Percentiles rank a stretch among this genome's conserved stretches.
phyloP scores from a whole-genome alignment of 768 basidiomycete species.

The Xerocomus potaroensis region DNA sequence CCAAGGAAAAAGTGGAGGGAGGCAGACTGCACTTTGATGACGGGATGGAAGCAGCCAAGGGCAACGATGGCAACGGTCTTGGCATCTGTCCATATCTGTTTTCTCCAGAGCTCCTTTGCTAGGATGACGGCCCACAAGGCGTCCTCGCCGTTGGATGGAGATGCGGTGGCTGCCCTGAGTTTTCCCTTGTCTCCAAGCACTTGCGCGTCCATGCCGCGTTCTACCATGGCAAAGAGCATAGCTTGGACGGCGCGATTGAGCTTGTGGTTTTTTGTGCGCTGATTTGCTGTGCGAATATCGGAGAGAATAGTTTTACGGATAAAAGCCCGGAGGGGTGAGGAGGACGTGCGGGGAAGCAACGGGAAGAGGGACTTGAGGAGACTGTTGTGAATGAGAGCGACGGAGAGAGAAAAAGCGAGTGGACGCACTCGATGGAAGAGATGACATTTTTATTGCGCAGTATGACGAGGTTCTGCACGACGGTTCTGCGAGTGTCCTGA shows the following conservation, averaged over 20 bases:
- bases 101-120: slow-evolving; percentile 92
- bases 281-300: slow-evolving; percentile 89
- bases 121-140: slow-evolving; percentile 97
- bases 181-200: slow-evolving; percentile 84
- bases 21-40: slow-evolving; percentile 90
- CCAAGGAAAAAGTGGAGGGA: slow-evolving; percentile 98
- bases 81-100: slow-evolving; percentile 87
- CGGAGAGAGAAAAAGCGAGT: not conserved
- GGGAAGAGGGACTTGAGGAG: slow-evolving; percentile 91
- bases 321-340: slow-evolving; percentile 73
- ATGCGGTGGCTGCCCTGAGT: slow-evolving; percentile 39
- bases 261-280: slow-evolving; percentile 87
- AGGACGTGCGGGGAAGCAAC: slow-evolving; percentile 89
- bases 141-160: slow-evolving; percentile 62
- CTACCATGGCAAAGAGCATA: slow-evolving; percentile 94
- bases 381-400: slow-evolving; percentile 38
- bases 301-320: slow-evolving; percentile 93
- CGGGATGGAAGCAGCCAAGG: slow-evolving; percentile 89
- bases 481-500: slow-evolving; percentile 76
- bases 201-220: slow-evolving; percentile 82
- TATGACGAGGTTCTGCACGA: slow-evolving; percentile 91
- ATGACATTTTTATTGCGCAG: slow-evolving; percentile 91
- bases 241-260: slow-evolving; percentile 94
- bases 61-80: slow-evolving; percentile 92
- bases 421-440: slow-evolving; percentile 83